Percentiles rank a stretch among this genome's conserved stretches.
Conservation (phyloP, 257 asterid species). For the Linaria vulgaris region DNA sequence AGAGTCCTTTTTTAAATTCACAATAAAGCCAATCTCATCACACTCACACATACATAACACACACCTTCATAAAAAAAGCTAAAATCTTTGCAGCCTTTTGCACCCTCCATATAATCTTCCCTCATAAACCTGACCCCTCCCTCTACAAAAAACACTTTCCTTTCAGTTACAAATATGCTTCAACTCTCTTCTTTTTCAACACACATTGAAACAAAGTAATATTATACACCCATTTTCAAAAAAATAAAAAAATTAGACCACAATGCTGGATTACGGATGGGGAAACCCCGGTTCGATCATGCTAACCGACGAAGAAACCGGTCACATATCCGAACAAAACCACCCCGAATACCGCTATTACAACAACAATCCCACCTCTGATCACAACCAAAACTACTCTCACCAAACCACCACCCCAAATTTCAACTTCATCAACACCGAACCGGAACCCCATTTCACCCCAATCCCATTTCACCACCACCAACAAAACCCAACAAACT, state of each 20-base stretch:
- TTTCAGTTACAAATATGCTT: slow-evolving; percentile 28
- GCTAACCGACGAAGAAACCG: slow-evolving; percentile 58
- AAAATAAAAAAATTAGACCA: background rate
- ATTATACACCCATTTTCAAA: background rate
- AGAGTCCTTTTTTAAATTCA: slow-evolving; percentile 14
- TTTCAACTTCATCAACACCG: slow-evolving; percentile 34
- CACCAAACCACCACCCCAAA: slow-evolving; percentile 34
- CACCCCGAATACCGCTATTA: slow-evolving; percentile 56
- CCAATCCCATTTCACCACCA: too few relatives aligned
- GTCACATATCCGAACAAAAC: slow-evolving; percentile 46
- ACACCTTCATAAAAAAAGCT: slow-evolving; percentile 27
- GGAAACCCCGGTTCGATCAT: slow-evolving; percentile 69
- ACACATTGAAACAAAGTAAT: background rate
- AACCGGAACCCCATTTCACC: too few relatives aligned
- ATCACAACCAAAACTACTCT: slow-evolving; percentile 37
- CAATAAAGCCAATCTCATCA: slow-evolving; percentile 28
- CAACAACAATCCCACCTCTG: too few relatives aligned
- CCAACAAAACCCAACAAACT: too few relatives aligned
- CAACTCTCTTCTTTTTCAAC: background rate
- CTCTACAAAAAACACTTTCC: slow-evolving; percentile 19
- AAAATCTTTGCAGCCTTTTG: slow-evolving; percentile 54
- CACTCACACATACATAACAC: too few relatives aligned
- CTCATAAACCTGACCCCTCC: slow-evolving; percentile 63
- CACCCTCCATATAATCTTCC: slow-evolving; percentile 49
- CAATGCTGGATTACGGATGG: slow-evolving; percentile 95